Conservation (phyloP, 73 alveolate species). For the Paramecium tetraurelia region DNA sequence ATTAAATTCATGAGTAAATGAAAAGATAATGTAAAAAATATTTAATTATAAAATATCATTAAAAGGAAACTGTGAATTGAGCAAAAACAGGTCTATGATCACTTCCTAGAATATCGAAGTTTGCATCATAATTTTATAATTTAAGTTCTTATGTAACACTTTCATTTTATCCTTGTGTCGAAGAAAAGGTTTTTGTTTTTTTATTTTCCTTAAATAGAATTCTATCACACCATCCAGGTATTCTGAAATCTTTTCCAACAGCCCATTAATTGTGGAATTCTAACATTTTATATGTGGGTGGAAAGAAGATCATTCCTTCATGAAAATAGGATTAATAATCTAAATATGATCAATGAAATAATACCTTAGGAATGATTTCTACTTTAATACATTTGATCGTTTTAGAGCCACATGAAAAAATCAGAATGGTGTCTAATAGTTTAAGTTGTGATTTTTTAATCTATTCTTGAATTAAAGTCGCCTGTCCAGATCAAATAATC, state of each 20-base stretch:
- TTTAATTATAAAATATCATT: neutral
- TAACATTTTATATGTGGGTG: constrained; percentile 87
- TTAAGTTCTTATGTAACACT: neutral
- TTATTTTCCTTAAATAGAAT: constrained; percentile 73
- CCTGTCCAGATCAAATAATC: constrained; percentile 91
- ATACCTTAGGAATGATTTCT: neutral
- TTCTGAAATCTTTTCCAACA: constrained; percentile 66
- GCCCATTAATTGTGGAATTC: constrained; percentile 73
- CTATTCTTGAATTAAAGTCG: constrained; percentile 89
- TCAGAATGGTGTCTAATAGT: constrained; percentile 33
- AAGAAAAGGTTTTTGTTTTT: neutral
- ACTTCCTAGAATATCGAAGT: constrained; percentile 44
- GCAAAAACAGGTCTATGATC: constrained; percentile 89
- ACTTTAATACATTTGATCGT: constrained; percentile 27
- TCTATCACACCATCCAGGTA: constrained; percentile 97
- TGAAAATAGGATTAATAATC: constrained; percentile 63
- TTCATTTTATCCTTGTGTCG: neutral
- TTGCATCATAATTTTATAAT: constrained; percentile 48
- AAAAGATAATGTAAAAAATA: neutral
- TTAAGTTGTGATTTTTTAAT: constrained; percentile 59
- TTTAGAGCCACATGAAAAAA: neutral
- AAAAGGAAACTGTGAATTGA: constrained; percentile 53
- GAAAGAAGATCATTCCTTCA: constrained; percentile 91
- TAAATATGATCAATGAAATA: neutral
- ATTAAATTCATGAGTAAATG: neutral